Conservation (phyloP, 352 stramenopile genomes). For the Peronosclerospora sorghi region DNA sequence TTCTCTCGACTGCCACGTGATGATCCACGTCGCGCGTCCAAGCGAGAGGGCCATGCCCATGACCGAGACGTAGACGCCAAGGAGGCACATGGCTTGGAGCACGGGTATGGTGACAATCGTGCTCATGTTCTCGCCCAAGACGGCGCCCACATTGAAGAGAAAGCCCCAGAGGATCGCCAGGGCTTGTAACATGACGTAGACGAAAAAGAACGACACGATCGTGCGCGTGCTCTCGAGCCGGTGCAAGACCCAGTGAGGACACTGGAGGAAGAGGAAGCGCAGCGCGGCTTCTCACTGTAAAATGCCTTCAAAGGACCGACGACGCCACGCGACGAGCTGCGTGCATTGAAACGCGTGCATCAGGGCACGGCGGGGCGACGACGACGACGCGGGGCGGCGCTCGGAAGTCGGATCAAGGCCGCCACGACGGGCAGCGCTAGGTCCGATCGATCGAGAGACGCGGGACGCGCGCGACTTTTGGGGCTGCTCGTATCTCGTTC, state of each 20-base stretch:
- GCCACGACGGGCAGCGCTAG: too few relatives aligned
- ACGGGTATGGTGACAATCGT: conserved; percentile 77
- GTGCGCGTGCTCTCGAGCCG: conserved; percentile 38
- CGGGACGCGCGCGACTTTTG: too few relatives aligned
- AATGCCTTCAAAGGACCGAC: conserved; percentile 55
- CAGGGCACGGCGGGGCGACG: too few relatives aligned
- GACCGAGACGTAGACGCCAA: conserved; percentile 72
- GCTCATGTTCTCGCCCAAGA: conserved; percentile 82
- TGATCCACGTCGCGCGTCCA: conserved; percentile 76
- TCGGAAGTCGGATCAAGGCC: too few relatives aligned
- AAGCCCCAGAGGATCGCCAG: conserved; percentile 82
- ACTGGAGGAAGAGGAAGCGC: conserved; percentile 42
- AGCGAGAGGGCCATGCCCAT: conserved; percentile 81
- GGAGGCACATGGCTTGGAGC: conserved; percentile 56
- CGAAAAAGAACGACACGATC: conserved; percentile 71
- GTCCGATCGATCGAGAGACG: background rate
- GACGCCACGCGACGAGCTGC: conserved; percentile 28
- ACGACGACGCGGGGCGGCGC: too few relatives aligned
- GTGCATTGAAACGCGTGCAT: conserved; percentile 16
- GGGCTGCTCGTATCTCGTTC: too few relatives aligned
- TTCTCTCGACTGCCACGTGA: conserved; percentile 83
- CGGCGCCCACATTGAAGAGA: conserved; percentile 71
- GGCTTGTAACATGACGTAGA: conserved; percentile 78
- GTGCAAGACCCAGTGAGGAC: conserved; percentile 42
- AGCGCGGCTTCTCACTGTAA: conserved; percentile 55